These are phyloP conservation scores for Magnaporthiopsis poae DNA, from an alignment of 2,329 filamentous ascomycete genomes.

Conservation along the genomic window DNA sequence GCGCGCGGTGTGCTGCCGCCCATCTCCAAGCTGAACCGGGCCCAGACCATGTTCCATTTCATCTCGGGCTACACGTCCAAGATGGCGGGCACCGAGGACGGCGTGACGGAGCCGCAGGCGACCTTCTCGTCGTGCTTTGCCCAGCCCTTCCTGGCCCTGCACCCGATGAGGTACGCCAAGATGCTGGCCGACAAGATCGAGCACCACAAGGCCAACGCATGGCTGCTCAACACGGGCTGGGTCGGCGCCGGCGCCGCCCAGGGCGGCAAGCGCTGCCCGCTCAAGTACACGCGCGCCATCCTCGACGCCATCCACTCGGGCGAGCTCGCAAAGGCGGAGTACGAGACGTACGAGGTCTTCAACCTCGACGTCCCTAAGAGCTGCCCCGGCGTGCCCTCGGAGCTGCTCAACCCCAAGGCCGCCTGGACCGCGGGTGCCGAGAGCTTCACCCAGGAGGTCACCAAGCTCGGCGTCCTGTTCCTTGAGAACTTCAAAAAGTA, in stretches of 20 bases:
- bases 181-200: conserved; percentile 99
- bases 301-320: conserved; percentile 96
- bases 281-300: conserved; percentile 98
- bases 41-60: conserved; percentile 99
- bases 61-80: conserved; percentile 99
- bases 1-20: conserved; percentile 93
- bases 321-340: conserved; percentile 84
- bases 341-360: conserved; percentile 92
- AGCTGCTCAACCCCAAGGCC: conserved; percentile 88
- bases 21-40: conserved; percentile 88
- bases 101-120: conserved; percentile 90
- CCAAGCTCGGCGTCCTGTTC: conserved; percentile 82
- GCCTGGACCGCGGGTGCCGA: conserved; percentile 77
- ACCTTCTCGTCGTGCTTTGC: conserved; percentile 99
- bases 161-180: conserved; percentile 97
- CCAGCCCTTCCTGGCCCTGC: conserved; percentile 94
- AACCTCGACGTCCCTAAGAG: conserved; percentile 91
- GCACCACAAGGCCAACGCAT: conserved; percentile 87
- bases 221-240: conserved; percentile 98
- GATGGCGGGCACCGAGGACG: conserved; percentile 98
- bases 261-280: conserved; percentile 89
- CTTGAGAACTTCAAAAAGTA: conserved; percentile 98
- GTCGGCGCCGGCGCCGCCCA: conserved; percentile 83
- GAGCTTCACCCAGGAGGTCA: conserved; percentile 78
- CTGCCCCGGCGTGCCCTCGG: conserved; percentile 78